A percentile compares a stretch with the other conserved stretches of the same genome.
These are phyloP conservation scores for Aspergillus sp. DNA, from an alignment of 2,329 filamentous ascomycete genomes.

Conservation along the genomic window DNA sequence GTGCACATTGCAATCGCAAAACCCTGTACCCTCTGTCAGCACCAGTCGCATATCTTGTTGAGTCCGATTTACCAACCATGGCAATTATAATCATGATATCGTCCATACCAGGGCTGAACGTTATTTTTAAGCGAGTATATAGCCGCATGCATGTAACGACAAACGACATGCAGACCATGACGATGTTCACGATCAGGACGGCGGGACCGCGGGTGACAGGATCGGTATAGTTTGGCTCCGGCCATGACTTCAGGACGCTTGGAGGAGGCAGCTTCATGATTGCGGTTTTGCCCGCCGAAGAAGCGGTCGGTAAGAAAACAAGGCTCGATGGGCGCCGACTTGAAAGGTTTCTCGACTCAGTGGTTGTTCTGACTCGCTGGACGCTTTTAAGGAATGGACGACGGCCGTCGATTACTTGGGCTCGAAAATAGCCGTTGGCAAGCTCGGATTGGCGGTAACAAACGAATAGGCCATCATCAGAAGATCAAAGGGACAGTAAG, in stretches of 20 bases:
- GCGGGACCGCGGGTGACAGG: constrained; percentile 37
- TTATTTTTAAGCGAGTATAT: constrained; percentile 38
- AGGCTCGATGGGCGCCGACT: too few relatives aligned
- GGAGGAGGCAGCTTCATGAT: constrained; percentile 33
- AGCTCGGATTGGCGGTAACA: not conserved
- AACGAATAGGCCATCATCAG: not conserved
- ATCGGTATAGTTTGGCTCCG: constrained; percentile 39
- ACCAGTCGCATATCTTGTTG: not conserved
- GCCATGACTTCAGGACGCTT: constrained; percentile 37
- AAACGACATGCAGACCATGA: constrained; percentile 32
- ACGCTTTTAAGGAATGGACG: too few relatives aligned
- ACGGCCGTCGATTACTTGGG: not conserved
- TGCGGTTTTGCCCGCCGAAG: too few relatives aligned
- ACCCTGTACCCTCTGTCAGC: constrained; percentile 10
- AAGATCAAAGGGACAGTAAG: not conserved
- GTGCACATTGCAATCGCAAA: constrained; percentile 29
- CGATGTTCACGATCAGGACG: constrained; percentile 33
- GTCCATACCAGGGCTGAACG: constrained; percentile 39
- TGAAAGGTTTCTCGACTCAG: too few relatives aligned
- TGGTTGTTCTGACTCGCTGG: too few relatives aligned
- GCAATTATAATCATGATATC: constrained; percentile 38
- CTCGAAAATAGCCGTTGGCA: not conserved
- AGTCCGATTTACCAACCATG: constrained; percentile 29
- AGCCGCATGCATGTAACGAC: constrained; percentile 36
- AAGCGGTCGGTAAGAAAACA: too few relatives aligned